These are phyloP conservation scores for Discostella stelligeroides DNA, from an alignment of 108 stramenopile species.

Conservation along the genomic window DNA sequence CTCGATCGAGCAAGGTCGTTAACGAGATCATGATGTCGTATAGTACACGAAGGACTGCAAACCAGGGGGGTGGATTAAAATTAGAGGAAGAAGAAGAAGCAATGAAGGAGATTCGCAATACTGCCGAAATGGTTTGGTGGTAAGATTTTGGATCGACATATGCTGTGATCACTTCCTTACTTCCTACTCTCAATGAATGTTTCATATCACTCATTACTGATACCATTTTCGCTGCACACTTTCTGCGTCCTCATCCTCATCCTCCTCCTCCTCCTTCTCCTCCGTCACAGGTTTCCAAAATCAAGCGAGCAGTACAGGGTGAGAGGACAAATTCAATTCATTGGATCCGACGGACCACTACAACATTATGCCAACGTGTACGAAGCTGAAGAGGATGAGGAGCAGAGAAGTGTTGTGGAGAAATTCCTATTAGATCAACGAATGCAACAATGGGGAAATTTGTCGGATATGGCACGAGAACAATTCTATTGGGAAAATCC, in stretches of 20 bases:
- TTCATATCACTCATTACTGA: no score
- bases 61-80: no score
- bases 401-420: conserved; percentile 40
- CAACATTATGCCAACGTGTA: neutral
- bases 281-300: conserved; percentile 63
- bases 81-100: no score
- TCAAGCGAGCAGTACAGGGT: conserved; percentile 88
- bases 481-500: conserved; percentile 77
- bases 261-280: no score
- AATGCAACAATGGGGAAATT: conserved; percentile 83
- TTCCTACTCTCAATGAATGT: no score
- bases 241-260: no score
- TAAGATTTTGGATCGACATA: no score
- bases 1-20: conserved; percentile 74
- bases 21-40: no score
- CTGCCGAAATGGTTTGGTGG: conserved; percentile 87
- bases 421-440: conserved; percentile 47
- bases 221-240: no score
- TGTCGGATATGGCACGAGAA: conserved; percentile 75
- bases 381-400: neutral
- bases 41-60: neutral
- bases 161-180: no score
- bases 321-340: conserved; percentile 68
- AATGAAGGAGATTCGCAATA: conserved; percentile 15
- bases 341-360: conserved; percentile 56